Evolutionary conservation across 2,329 filamentous ascomycete species (phyloP), one percentile per base, ranked within the genome.

Genomic region (Xylaria sp.): DNA sequence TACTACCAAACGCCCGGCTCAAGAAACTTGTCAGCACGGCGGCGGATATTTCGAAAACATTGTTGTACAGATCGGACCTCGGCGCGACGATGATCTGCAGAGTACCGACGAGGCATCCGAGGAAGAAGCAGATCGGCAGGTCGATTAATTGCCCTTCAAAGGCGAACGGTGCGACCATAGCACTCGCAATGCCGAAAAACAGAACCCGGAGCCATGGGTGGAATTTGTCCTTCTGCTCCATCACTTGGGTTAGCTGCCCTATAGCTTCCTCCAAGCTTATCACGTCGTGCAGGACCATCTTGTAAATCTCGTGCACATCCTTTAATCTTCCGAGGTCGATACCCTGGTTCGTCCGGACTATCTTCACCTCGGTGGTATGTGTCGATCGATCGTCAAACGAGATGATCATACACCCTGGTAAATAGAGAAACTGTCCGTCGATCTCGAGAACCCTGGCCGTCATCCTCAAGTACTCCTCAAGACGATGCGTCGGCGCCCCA

Each of bases 381-480:
- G 84, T 86, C 0, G 79, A 74, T 45, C 69, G 73, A 62, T 93
- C 90, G 66, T 90, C 92, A 66, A 97, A 96, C 4, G 91, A 93
- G 67, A 96, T 89, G 52, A 97, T 90, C 92, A 97, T 97, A 67
- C 90, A 95, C 0, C 90, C 90, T 0, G 92, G 92, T 24, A 96
- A 84, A 69, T 96, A 97, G 19, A 96, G 76, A 63, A 94, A 96
- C 65, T 96, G 91, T 5, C 88, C 89, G 61, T 96, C 89, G 16
- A 96, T 92, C 71, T 92, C 90, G 37, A 97, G 81, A 1, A 94
- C 90, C n/a, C 90, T 83, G 1, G 92, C 88, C 7, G 90, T 92
- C 89, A 93, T 95, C 59, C 83, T 87, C 84, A 97, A 87, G 71
- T 96, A 96, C 69, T 96, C 89, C 71, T 97, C 92, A 18, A 97